Percentiles rank a stretch among this genome's conserved stretches.
Conservation (phyloP, 257 asterid genomes). For the Solanum sejunctum region DNA sequence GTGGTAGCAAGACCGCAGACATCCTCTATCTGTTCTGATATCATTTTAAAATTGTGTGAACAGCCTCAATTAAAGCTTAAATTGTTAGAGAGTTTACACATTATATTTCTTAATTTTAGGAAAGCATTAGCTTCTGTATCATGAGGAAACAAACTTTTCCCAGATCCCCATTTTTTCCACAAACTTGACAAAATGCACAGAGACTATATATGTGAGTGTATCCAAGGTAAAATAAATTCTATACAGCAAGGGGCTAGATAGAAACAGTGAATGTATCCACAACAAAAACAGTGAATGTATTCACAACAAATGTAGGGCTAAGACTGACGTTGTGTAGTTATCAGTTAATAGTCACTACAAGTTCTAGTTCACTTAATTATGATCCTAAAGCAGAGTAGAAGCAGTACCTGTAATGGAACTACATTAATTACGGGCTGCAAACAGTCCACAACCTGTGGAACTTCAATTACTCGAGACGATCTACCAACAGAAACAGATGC, state of each 20-base stretch:
- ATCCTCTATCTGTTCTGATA: not conserved
- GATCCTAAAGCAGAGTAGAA: not conserved
- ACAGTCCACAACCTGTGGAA: slow-evolving; percentile 87
- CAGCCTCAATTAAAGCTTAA: not conserved
- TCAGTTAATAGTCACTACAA: not conserved
- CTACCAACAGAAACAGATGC: slow-evolving; percentile 71
- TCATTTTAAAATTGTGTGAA: not conserved
- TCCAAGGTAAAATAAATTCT: not conserved
- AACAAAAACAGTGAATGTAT: not conserved
- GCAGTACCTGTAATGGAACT: slow-evolving; percentile 81
- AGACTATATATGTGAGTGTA: not conserved
- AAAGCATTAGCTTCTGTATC: not conserved
- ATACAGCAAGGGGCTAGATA: not conserved
- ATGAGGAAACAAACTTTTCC: not conserved
- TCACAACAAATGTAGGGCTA: not conserved
- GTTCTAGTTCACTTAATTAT: not conserved
- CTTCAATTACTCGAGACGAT: slow-evolving; percentile 87
- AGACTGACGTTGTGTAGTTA: not conserved
- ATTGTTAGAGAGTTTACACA: not conserved
- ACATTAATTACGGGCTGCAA: slow-evolving; percentile 88
- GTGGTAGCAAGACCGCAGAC: not conserved
- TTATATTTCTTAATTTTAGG: not conserved
- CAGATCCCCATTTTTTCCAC: not conserved
- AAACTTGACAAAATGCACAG: not conserved
- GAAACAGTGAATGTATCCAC: not conserved